Base-by-base conservation (phyloP, 1,139 yeast genomes). In the Kodamaea arcana region DNA sequence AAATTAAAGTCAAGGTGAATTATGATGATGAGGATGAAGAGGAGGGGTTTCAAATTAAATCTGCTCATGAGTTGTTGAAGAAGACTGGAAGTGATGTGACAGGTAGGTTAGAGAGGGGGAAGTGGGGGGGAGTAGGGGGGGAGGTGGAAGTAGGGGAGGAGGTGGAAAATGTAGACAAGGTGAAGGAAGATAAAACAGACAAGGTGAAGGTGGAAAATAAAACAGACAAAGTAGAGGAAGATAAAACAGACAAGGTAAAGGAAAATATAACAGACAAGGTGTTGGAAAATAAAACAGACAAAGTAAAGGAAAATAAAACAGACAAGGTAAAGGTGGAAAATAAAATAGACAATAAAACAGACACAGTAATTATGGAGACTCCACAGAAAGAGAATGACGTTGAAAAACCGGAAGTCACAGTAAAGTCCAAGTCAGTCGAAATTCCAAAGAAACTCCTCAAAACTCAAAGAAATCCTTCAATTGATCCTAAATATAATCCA, bases 51-150 rank as follows among this genome's bases (percentile, higher is more conserved):
- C 62, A 62, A 41, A 71, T 77, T 66, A 63, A 58, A 39, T 70
- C 82, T 26, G 77, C 78, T 0, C 78, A 75, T 44, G 79, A 72
- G 30, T 41, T 65, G 29, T 48, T 58, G 32, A 41, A 50, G 13
- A 67, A 62, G 40, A 18, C 22, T 18, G 22, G 22, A 18, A 7
- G 58, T 32, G 41, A 50, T 12, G 66, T 61, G 40, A 28, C 36
- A 30, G 15, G 13, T 14, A 15, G 31, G 14, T 6, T 5, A 24
- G 25, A 33, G 27, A 37, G 16, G 18, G 8, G 15, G 6, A 17
- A 18, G 15, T 12, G 11, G 15, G n/a, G 9, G 4, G 18, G 15
- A 14, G 16, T 26, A 6, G 32, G 23, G 16, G 13, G 22, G 16
- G 29, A 20, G 32, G 21, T 30, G 23, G 31, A 32, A 24, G 29